Conservation (phyloP, 2,329 filamentous ascomycete species). For the Emericellopsis cladophorae region DNA sequence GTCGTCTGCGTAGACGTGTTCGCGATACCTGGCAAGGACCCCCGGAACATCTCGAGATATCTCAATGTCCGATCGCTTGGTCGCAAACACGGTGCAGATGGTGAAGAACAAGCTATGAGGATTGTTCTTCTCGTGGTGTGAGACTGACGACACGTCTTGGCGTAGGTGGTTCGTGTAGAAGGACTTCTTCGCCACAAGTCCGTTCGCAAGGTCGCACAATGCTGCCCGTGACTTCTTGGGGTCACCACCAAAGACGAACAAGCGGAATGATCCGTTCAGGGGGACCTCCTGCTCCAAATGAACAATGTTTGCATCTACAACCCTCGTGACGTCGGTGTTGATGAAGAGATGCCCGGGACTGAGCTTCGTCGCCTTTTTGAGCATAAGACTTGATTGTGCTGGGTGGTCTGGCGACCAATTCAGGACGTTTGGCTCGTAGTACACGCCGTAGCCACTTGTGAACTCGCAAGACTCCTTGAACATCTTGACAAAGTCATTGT, state of each 20-base stretch:
- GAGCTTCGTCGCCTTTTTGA: conserved; percentile 52
- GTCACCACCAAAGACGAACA: conserved; percentile 75
- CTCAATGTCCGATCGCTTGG: conserved; percentile 55
- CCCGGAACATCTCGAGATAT: conserved; percentile 59
- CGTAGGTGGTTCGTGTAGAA: conserved; percentile 61
- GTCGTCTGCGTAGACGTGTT: conserved; percentile 82
- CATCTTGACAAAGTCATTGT: conserved; percentile 70
- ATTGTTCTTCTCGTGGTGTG: conserved; percentile 71
- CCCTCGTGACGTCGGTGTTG: conserved; percentile 71
- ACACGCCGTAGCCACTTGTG: conserved; percentile 83
- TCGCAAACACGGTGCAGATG: conserved; percentile 62
- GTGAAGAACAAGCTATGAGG: conserved; percentile 78
- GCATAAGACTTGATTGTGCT: conserved; percentile 57
- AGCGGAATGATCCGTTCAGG: conserved; percentile 74
- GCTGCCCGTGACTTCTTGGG: conserved; percentile 47
- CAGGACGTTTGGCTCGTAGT: conserved; percentile 68
- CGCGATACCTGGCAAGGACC: conserved; percentile 60
- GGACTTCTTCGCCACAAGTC: conserved; percentile 51
- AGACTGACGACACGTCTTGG: conserved; percentile 46
- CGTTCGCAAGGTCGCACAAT: conserved; percentile 54
- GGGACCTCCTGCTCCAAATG: conserved; percentile 85
- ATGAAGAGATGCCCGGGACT: conserved; percentile 64
- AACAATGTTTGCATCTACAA: conserved; percentile 80
- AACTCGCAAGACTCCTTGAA: conserved; percentile 91
- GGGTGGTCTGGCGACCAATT: conserved; percentile 72